Percentiles rank a stretch among this genome's conserved stretches.
Conservation (phyloP, 1,284 basidiomycete species). For the Cutaneotrichosporon dermatis region DNA sequence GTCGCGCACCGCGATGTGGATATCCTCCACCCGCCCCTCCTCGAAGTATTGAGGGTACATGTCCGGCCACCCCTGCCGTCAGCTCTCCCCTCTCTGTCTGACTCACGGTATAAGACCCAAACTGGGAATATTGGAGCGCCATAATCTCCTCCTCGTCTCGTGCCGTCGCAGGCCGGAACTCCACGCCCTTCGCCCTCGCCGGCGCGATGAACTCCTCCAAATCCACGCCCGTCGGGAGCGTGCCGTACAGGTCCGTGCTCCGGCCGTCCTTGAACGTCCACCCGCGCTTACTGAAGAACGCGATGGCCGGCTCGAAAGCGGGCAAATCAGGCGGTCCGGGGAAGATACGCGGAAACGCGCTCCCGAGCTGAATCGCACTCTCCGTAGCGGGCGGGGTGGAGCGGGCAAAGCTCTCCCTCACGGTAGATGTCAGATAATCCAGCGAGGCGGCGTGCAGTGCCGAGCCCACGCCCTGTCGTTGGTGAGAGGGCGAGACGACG, state of each 20-base stretch:
- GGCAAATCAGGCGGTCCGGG: constrained; percentile 23
- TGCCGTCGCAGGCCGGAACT: constrained; percentile 13
- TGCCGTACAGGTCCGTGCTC: constrained; percentile 14
- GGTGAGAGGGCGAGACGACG: constrained; percentile 13
- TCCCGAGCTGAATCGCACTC: constrained; percentile 22
- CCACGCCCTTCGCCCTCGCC: constrained; percentile 12
- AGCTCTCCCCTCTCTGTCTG: neutral
- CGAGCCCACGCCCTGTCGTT: constrained; percentile 16
- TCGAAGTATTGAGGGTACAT: constrained; percentile 18
- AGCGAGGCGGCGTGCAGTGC: constrained; percentile 20
- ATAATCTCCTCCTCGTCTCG: constrained; percentile 14
- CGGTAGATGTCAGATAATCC: constrained; percentile 4
- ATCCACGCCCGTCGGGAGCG: constrained; percentile 4
- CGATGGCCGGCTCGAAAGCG: constrained; percentile 8
- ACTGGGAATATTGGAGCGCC: constrained; percentile 20
- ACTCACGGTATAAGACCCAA: constrained; percentile 20
- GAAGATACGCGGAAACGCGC: constrained; percentile 26
- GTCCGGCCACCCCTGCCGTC: constrained; percentile 29
- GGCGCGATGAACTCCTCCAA: constrained; percentile 7
- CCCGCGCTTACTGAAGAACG: constrained; percentile 18
- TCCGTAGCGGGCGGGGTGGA: constrained; percentile 11
- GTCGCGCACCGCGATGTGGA: constrained; percentile 15
- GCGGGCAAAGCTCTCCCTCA: constrained; percentile 1
- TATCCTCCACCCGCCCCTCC: constrained; percentile 14
- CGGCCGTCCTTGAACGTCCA: constrained; percentile 10